Evolutionary conservation across 2,329 filamentous ascomycete genomes (phyloP), one percentile per base, ranked within the genome.

Genomic region (Hymenoscyphus fraxineus): DNA sequence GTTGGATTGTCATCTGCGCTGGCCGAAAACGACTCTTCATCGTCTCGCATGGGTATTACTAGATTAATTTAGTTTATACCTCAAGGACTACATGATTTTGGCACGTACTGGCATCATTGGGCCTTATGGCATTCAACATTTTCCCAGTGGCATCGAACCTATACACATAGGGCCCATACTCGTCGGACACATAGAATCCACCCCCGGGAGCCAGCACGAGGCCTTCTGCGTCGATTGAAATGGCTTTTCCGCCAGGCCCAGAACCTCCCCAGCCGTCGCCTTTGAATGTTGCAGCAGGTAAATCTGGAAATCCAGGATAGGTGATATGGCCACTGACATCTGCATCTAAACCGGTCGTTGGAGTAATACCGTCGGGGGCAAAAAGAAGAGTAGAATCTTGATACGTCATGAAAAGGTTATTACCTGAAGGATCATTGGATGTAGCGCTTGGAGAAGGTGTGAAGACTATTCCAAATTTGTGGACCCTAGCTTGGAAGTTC

Each of bases 121-220:
- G 88, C 15, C 83, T 81, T 65, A 91, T 86, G 0, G 88, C 88
- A 1, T 79, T 77, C 16, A 85, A 74, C 84, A 92, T 87, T 40
- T 78, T 80, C 41, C 89, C 89, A 0, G 74, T 72, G 2, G 74
- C 67, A 66, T 81, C 77, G 76, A 92, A 91, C 56, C 85, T 82
- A 79, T 90, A 92, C 27, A 91, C 78, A 70, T 87, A 91, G 0
- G 87, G 87, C 0, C 88, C 88, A 72, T 90, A 89, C 76, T 91
- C 89, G 72, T 92, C 89, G 40, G 67, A 69, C 19, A 72, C 79
- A 87, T 87, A 92, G 76, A 90, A 91, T 0, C 80, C 79, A 13
- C 83, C 85, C 62, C 89, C 83, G 0, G 77, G 68, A 59, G 82
- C 82, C 6, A 92, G 79, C 1, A 85, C 83, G 0, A 92, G 77